Conservation (phyloP, 202 grass and related monocot species). For the Brachypodium distachyon region DNA sequence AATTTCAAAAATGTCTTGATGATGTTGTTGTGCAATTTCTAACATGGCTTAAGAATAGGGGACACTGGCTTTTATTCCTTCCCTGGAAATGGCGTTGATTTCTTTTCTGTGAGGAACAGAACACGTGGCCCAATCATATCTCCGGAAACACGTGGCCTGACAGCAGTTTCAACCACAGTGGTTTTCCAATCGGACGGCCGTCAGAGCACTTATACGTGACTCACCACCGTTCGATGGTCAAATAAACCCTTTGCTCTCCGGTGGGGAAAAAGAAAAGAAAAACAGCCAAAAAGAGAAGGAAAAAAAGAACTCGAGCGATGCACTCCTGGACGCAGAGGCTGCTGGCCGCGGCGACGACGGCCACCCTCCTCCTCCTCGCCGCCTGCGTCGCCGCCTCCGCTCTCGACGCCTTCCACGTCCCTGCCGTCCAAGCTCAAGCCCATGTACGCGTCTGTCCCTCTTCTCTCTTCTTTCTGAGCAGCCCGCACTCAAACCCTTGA, state of each 20-base stretch:
- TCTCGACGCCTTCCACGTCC: conserved; percentile 57
- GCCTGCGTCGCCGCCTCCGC: conserved; percentile 52
- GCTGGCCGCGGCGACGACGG: conserved; percentile 41
- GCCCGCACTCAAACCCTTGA: neutral
- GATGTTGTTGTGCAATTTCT: too few species aligned
- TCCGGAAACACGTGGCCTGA: neutral
- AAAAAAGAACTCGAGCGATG: conserved; percentile 23
- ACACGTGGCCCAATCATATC: neutral
- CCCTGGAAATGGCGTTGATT: neutral
- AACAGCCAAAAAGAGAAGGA: neutral
- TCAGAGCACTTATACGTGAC: neutral
- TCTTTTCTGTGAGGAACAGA: neutral
- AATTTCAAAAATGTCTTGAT: too few species aligned
- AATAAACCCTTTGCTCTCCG: too few species aligned
- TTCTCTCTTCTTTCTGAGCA: neutral
- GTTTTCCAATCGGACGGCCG: neutral
- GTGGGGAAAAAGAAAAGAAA: neutral
- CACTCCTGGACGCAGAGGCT: conserved; percentile 41
- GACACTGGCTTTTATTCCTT: too few species aligned
- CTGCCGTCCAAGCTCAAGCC: conserved; percentile 41
- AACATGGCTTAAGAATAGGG: too few species aligned
- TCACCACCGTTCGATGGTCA: too few species aligned
- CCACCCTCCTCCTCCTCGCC: conserved; percentile 31
- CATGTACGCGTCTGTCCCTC: conserved; percentile 12
- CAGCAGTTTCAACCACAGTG: neutral